Base-by-base conservation (phyloP, 2,329 filamentous ascomycete genomes). In the Hypoxylon sp. region DNA sequence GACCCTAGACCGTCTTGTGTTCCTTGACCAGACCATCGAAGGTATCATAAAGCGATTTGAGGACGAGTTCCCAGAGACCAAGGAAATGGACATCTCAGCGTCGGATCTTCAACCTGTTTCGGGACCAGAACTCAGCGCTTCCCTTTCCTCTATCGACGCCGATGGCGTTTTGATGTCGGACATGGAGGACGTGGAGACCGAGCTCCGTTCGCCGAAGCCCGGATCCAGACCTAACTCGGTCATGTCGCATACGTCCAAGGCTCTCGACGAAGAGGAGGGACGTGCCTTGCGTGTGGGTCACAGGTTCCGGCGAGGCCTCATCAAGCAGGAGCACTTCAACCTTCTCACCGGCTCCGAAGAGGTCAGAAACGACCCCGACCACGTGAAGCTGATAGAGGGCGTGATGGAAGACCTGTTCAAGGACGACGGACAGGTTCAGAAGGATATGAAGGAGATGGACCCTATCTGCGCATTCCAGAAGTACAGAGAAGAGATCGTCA, bases 41-140 rank as follows among this genome's bases (percentile, higher is more conserved):
- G 88, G 89, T 65, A 97, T 98, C 77, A 98, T 98, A 70, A 88
- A 91, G 72, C 89, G 95, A 23, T 99, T 98, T 72, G 95, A 98
- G 73, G 90, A 96, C 72, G 94, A 98, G 74, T 98, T 92, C 69
- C 95, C 95, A 0, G 94, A 98, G 71, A 96, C 91, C 0, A 87
- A 91, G 29, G 79, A 79, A 52, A 67, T 68, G 3, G 72, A 70
- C 1, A 55, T 67, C n/a, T 64, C 66, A n/a, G 43, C 62, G 5
- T 64, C 69, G 1, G 67, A 69, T 37, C 55, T 46, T 37, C 68
- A 60, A 57, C 67, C 67, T 52, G 64, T 59, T 24, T 38, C 60
- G 7, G 53, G 37, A 7, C 63, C 63, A 4, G 66, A 71, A 47
- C 58, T 65, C 2, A 59, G 66, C 29, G 67, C 64, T 1, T 74